Evolutionary conservation across 2,329 filamentous ascomycete genomes (phyloP).

Genomic region (Fusarium anguioides): DNA sequence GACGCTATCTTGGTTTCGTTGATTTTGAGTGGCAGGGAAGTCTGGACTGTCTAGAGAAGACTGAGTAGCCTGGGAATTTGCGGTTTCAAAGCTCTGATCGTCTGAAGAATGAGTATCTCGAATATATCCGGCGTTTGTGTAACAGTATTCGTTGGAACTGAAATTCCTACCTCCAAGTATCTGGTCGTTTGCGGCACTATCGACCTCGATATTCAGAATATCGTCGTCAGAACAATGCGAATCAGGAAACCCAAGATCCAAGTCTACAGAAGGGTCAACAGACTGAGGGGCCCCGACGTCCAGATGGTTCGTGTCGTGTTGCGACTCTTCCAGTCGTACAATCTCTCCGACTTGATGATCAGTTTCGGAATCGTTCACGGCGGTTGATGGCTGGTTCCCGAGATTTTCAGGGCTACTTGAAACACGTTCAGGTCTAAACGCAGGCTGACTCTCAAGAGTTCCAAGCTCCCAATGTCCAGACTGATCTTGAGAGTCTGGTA

Average conservation of each 20-base stretch:
- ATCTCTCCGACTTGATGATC: background rate
- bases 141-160: background rate
- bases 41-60: background rate
- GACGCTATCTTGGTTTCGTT: conserved; percentile 3
- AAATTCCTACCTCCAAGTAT: background rate
- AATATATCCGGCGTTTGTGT: background rate
- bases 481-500: conserved; percentile 58
- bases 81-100: conserved; percentile 6
- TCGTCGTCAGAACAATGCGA: background rate
- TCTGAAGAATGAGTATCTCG: background rate
- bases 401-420: background rate
- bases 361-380: background rate
- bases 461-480: conserved; percentile 42
- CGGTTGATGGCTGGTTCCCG: background rate
- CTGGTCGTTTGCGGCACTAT: background rate
- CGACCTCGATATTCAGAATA: background rate
- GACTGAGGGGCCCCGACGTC: background rate
- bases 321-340: background rate
- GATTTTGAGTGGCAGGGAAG: background rate
- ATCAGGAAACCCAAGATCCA: background rate
- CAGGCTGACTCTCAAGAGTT: conserved; percentile 4
- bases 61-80: conserved; percentile 1
- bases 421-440: conserved; percentile 1
- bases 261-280: background rate
- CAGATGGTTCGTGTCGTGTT: background rate